Conservation (phyloP, 2,329 filamentous ascomycete species). For the Neoscytalidium dimidiatum region DNA sequence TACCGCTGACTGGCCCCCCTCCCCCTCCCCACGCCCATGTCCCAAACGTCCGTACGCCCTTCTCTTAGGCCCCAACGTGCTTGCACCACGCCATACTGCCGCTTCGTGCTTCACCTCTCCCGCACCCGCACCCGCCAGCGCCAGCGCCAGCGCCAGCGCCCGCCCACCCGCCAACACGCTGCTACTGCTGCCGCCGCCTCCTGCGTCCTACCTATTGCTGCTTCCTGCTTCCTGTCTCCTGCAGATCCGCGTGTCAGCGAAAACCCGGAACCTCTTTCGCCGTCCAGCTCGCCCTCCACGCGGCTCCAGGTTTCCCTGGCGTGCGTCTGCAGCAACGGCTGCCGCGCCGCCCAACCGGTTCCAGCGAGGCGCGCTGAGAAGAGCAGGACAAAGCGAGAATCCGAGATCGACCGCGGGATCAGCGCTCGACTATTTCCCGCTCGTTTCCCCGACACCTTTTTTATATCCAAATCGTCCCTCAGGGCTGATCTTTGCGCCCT, state of each 20-base stretch:
- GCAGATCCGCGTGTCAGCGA: not conserved
- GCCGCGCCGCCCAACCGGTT: not conserved
- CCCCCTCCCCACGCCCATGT: not conserved
- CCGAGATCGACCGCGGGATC: conserved; percentile 11
- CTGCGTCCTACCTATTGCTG: not conserved
- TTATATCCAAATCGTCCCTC: not conserved
- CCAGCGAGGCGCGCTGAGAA: not conserved
- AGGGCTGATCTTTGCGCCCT: not conserved
- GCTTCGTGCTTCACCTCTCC: too few species aligned
- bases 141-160: too few species aligned
- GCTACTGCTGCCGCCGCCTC: not conserved
- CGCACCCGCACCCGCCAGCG: too few species aligned
- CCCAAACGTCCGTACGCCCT: too few species aligned
- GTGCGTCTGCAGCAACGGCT: conserved; percentile 4
- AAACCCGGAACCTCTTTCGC: not conserved
- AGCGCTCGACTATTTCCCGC: conserved; percentile 14
- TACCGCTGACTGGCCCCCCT: too few species aligned
- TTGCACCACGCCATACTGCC: too few species aligned
- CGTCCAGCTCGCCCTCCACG: not conserved
- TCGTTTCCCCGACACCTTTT: conserved; percentile 2
- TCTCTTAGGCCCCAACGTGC: too few species aligned
- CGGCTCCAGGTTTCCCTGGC: conserved; percentile 3
- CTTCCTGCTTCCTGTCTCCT: not conserved
- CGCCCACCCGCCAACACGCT: not conserved
- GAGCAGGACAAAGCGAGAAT: not conserved